Base-by-base conservation (phyloP, 441 rosid genomes). In the Hypseocharis bilobata region DNA sequence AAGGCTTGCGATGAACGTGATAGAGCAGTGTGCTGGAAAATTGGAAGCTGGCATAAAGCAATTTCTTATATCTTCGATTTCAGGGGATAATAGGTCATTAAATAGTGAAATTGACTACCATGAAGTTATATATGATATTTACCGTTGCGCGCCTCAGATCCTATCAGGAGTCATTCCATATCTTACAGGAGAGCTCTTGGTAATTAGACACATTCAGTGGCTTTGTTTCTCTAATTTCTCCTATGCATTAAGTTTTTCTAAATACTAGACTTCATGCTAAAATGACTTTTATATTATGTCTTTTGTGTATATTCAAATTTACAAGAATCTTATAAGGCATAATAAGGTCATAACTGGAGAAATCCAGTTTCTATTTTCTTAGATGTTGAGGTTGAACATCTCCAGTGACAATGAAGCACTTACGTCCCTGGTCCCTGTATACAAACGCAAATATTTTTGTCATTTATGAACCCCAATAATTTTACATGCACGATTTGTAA, bases 121-220 rank as follows among this genome's bases (percentile, higher is more conserved):
- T 79, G 92, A 92, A 68, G 92, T 92, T 73, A 88, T 92, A 47
- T 95, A 82, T 83, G 99, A 83, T 70, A 69, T 95, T 65, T 88
- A 86, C 77, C 70, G 76, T 63, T 88, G 96, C 80, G 96, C 97
- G 64, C 97, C 98, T 69, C 95, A 90, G 76, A 78, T 86, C 64
- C 80, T 95, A 68, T 72, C 95, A 6, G 97, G 92, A 77, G 96
- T 87, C 67, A 80, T 90, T 60, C 96, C 98, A 10, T 85, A 90
- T 79, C 91, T 95, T 77, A 87, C 88, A n/a, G 98, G 99, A 70
- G 99, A 95, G 82, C 85, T 95, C 64, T 80, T 95, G 99, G 99
- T 95, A 91, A 79, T 62, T 38, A 55, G 38, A 2, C 42, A 42
- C 47, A 60, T 64, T 70, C 42, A 62, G 26, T 76, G 63, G 54